Evolutionary conservation across 2,329 filamentous ascomycete species (phyloP).

Genomic region (Tolypocladium ophioglossoides): DNA sequence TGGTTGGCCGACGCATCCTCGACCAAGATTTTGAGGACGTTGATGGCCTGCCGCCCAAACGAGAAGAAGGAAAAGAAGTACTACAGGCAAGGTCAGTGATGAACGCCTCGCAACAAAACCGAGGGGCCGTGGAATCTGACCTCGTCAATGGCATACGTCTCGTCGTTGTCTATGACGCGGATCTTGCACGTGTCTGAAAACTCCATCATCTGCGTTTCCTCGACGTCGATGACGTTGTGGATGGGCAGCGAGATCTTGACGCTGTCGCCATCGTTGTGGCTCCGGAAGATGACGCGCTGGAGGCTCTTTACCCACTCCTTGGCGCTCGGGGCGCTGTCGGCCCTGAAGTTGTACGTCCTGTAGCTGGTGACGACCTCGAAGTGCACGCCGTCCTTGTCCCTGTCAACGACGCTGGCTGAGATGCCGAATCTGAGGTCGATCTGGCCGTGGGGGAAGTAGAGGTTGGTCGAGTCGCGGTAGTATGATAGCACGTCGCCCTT

Average conservation of each 20-base stretch:
- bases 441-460: slow-evolving; percentile 86
- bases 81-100: slow-evolving; percentile 26
- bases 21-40: slow-evolving; percentile 62
- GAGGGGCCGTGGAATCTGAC: slow-evolving; percentile 32
- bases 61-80: slow-evolving; percentile 97
- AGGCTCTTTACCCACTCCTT: slow-evolving; percentile 95
- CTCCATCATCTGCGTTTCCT: slow-evolving; percentile 82
- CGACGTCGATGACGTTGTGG: slow-evolving; percentile 81
- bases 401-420: slow-evolving; percentile 68
- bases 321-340: slow-evolving; percentile 77
- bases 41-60: slow-evolving; percentile 72
- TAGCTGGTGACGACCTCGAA: slow-evolving; percentile 78
- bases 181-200: slow-evolving; percentile 93
- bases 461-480: slow-evolving; percentile 69
- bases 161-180: slow-evolving; percentile 83
- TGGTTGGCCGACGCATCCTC: slow-evolving; percentile 44
- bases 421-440: slow-evolving; percentile 90
- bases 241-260: slow-evolving; percentile 92
- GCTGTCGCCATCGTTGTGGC: slow-evolving; percentile 92
- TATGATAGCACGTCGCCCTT: slow-evolving; percentile 91
- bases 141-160: slow-evolving; percentile 92
- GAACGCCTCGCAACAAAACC: too few species aligned
- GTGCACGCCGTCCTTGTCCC: slow-evolving; percentile 63
- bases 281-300: slow-evolving; percentile 89
- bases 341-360: slow-evolving; percentile 76